These are phyloP conservation scores for Mimosa pudica DNA, from an alignment of 306 rosid genomes.

Conservation along the genomic window DNA sequence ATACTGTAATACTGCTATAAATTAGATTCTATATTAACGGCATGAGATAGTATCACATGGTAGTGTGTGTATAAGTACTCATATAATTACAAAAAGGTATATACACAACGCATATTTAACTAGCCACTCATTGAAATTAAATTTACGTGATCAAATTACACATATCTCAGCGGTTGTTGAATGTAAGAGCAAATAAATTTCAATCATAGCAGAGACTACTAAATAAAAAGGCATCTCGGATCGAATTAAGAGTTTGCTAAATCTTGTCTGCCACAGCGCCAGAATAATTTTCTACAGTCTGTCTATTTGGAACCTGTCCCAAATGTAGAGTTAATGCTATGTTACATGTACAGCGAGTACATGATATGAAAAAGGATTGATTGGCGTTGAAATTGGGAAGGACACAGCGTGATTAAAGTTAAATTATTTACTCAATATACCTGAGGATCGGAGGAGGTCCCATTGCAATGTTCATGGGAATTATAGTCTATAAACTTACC, in stretches of 20 bases:
- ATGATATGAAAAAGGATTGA: neutral
- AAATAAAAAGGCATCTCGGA: neutral
- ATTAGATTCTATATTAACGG: too few species aligned
- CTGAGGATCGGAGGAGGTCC: neutral
- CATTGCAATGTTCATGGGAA: constrained; percentile 33
- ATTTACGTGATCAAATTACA: neutral
- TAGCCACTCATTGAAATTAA: neutral
- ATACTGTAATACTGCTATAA: too few species aligned
- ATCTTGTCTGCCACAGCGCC: neutral
- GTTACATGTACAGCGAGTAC: neutral
- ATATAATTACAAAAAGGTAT: too few species aligned
- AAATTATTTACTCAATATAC: neutral
- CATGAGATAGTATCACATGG: too few species aligned
- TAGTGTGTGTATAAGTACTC: too few species aligned
- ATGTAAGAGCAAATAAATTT: neutral
- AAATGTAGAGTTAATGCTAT: neutral
- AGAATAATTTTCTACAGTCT: neutral
- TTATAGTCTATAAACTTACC: constrained; percentile 35
- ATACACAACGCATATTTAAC: neutral
- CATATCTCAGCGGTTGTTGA: neutral
- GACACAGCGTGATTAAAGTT: neutral
- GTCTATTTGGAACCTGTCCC: too few species aligned
- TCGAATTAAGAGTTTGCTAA: neutral
- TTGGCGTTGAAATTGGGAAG: neutral
- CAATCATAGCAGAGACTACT: neutral